A percentile compares a stretch with the other conserved stretches of the same genome.
Evolutionary conservation across 495 filamentous ascomycete species (phyloP).

Genomic region (Margaritispora aquatica): DNA sequence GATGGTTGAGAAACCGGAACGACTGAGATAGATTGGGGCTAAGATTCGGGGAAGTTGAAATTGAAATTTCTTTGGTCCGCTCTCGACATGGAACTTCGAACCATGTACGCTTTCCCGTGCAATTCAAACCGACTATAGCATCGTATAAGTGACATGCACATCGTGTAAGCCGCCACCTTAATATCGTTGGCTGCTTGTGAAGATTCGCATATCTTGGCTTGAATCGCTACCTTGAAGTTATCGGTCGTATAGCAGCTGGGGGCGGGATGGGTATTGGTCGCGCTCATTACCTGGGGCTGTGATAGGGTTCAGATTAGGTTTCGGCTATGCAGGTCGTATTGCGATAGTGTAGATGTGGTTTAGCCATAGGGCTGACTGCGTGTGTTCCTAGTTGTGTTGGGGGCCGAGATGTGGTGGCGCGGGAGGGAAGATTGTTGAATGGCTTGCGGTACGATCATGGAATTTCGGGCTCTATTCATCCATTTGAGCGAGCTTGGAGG

Average conservation of each 20-base stretch:
- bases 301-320: not conserved
- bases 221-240: too few relatives aligned
- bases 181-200: too few relatives aligned
- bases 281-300: not conserved
- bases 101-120: not conserved
- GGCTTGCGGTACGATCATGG: not conserved
- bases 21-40: too few relatives aligned
- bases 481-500: too few relatives aligned
- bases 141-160: not conserved
- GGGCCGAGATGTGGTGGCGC: not conserved
- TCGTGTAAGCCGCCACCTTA: not conserved
- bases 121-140: not conserved
- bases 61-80: too few relatives aligned
- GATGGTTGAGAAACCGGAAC: too few relatives aligned
- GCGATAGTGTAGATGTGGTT: not conserved
- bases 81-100: too few relatives aligned
- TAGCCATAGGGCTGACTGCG: not conserved
- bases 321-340: not conserved
- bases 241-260: too few relatives aligned
- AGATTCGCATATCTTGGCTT: too few relatives aligned
- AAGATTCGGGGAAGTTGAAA: too few relatives aligned
- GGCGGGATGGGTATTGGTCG: too few relatives aligned
- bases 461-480: too few relatives aligned
- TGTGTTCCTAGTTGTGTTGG: not conserved
- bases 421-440: not conserved